These are phyloP conservation scores for Candida pini DNA, from an alignment of 805 yeast genomes.

Conservation along the genomic window DNA sequence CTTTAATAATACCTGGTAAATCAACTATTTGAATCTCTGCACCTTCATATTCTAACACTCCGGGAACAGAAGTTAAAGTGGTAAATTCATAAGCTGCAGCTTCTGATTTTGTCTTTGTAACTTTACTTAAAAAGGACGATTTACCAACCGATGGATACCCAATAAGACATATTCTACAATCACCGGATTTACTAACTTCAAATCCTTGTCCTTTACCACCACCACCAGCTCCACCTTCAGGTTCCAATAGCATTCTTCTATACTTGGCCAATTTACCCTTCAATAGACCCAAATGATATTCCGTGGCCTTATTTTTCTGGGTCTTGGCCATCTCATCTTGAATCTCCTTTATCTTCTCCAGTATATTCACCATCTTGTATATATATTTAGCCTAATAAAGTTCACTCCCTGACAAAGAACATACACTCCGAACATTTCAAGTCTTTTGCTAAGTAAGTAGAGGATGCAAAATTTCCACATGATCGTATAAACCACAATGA, in stretches of 20 bases:
- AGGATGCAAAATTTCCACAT: no score
- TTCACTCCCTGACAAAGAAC: no score
- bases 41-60: slow-evolving; percentile 90
- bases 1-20: slow-evolving; percentile 94
- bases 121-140: slow-evolving; percentile 80
- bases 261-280: slow-evolving; percentile 93
- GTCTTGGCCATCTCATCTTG: slow-evolving; percentile 93
- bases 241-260: slow-evolving; percentile 86
- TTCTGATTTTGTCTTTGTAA: slow-evolving; percentile 90
- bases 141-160: slow-evolving; percentile 99
- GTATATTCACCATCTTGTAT: slow-evolving; percentile 28
- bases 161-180: slow-evolving; percentile 90
- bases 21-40: slow-evolving; percentile 98
- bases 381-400: no score
- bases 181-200: slow-evolving; percentile 93
- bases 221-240: slow-evolving; percentile 62
- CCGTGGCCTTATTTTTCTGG: slow-evolving; percentile 96
- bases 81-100: slow-evolving; percentile 95
- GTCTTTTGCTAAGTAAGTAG: no score
- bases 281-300: slow-evolving; percentile 88
- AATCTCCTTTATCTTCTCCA: slow-evolving; percentile 79
- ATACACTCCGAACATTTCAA: no score
- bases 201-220: slow-evolving; percentile 74
- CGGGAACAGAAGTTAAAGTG: slow-evolving; percentile 94
- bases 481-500: no score